phyloP scores from a whole-genome alignment of 352 stramenopile species.

The Phytophthora vignae region DNA sequence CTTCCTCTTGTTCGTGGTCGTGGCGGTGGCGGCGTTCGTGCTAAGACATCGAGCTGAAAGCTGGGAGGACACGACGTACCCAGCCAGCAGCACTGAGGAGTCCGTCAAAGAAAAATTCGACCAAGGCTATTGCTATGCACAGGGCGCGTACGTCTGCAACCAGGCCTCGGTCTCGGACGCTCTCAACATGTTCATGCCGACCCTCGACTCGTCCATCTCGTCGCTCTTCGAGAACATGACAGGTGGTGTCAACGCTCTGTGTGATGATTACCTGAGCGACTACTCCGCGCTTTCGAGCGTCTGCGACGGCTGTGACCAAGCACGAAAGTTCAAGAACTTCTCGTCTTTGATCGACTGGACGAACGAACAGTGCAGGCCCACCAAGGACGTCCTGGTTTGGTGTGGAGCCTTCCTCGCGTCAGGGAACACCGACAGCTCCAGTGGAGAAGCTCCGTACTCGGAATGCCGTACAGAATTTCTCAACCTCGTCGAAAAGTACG shows the following conservation, averaged over 20 bases:
- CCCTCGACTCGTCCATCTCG: constrained; percentile 41
- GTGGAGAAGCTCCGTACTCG: constrained; percentile 55
- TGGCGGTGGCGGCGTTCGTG: constrained; percentile 58
- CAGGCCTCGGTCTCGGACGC: constrained; percentile 59
- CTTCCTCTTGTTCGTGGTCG: constrained; percentile 58
- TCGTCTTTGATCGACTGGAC: constrained; percentile 80
- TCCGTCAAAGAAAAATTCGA: constrained; percentile 71
- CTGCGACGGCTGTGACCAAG: constrained; percentile 63
- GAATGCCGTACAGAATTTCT: constrained; percentile 63
- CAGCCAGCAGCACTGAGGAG: constrained; percentile 55
- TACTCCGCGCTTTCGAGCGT: constrained; percentile 50
- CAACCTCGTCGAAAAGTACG: constrained; percentile 49
- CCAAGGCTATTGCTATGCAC: constrained; percentile 74
- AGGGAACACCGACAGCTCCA: constrained; percentile 30
- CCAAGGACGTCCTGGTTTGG: constrained; percentile 55
- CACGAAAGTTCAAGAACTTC: constrained; percentile 67
- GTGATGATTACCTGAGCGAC: constrained; percentile 48
- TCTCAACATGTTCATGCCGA: constrained; percentile 58
- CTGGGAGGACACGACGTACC: constrained; percentile 60
- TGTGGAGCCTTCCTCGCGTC: constrained; percentile 65
- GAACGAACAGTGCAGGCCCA: constrained; percentile 77
- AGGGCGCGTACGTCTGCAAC: constrained; percentile 80
- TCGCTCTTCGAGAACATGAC: constrained; percentile 57
- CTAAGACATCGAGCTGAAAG: constrained; percentile 48
- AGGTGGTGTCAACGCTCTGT: constrained; percentile 71